Evolutionary conservation across 495 filamentous ascomycete species (phyloP).

Genomic region (Acidomyces sp.): DNA sequence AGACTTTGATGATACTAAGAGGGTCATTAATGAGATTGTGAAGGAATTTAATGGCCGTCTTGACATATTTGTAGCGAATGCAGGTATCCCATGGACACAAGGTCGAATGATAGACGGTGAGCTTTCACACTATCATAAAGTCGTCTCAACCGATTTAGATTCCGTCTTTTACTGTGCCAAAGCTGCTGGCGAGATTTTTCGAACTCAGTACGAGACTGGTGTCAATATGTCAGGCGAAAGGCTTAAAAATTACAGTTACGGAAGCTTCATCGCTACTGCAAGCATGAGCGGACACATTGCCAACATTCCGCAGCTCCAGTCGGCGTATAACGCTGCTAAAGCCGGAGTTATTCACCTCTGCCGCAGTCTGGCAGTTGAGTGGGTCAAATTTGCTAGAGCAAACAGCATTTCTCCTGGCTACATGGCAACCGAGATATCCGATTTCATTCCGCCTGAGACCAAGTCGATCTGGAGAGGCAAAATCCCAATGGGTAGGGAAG

Average conservation of each 20-base stretch:
- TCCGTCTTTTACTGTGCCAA: slow-evolving; percentile 72
- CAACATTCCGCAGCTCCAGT: slow-evolving; percentile 77
- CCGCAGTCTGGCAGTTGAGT: slow-evolving; percentile 69
- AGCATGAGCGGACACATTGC: slow-evolving; percentile 78
- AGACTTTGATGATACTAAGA: slow-evolving; percentile 17
- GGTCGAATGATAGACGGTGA: slow-evolving; percentile 22
- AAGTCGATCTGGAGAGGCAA: slow-evolving; percentile 67
- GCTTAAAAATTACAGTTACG: slow-evolving; percentile 51
- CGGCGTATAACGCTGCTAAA: slow-evolving; percentile 71
- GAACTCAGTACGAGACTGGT: slow-evolving; percentile 50
- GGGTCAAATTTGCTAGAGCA: slow-evolving; percentile 69
- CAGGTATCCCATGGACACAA: slow-evolving; percentile 25
- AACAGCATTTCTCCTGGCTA: slow-evolving; percentile 81
- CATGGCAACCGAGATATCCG: slow-evolving; percentile 71
- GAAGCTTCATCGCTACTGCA: slow-evolving; percentile 67
- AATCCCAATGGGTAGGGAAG: slow-evolving; percentile 77
- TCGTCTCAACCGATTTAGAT: slow-evolving; percentile 65
- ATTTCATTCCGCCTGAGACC: slow-evolving; percentile 54
- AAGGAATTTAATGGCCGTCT: slow-evolving; percentile 28
- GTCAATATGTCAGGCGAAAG: slow-evolving; percentile 50
- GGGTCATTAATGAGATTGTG: slow-evolving; percentile 18
- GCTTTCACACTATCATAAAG: slow-evolving; percentile 49
- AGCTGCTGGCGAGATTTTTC: slow-evolving; percentile 60
- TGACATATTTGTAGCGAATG: slow-evolving; percentile 27
- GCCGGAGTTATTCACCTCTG: slow-evolving; percentile 75